Conservation (phyloP, 805 yeast species). For the Candida insectalens region DNA sequence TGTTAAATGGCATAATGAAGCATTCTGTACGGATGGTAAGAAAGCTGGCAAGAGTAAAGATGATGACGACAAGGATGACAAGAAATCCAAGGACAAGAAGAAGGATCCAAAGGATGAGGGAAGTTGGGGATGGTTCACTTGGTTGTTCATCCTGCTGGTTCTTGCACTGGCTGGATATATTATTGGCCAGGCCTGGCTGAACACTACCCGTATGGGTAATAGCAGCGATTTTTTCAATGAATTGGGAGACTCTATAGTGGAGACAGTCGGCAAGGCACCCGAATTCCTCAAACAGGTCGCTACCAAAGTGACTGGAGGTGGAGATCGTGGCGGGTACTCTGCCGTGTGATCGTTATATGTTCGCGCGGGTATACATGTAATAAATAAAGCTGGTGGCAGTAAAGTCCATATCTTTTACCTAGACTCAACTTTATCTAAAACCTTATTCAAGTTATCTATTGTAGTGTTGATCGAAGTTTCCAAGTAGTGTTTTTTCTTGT, state of each 20-base stretch:
- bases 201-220: conserved; percentile 55
- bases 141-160: conserved; percentile 69
- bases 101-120: conserved; percentile 19
- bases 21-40: conserved; percentile 7
- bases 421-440: conserved; percentile 1
- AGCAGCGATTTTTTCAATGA: conserved; percentile 64
- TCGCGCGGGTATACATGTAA: too few species aligned
- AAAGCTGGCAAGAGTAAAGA: neutral
- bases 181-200: conserved; percentile 66
- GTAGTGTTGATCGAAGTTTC: conserved; percentile 73
- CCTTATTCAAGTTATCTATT: conserved; percentile 46
- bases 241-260: conserved; percentile 57
- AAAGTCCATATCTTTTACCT: too few species aligned
- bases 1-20: conserved; percentile 13
- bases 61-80: conserved; percentile 19
- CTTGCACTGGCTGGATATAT: conserved; percentile 63
- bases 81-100: conserved; percentile 5
- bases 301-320: conserved; percentile 53
- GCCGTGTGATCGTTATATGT: conserved; percentile 62
- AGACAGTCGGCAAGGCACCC: conserved; percentile 50
- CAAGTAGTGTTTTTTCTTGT: conserved; percentile 62
- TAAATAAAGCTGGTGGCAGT: too few species aligned
- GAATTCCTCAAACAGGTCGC: conserved; percentile 58
- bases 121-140: conserved; percentile 79
- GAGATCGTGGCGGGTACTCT: conserved; percentile 80